phyloP scores from a whole-genome alignment of 106 monocot genomes.

The Apostasia shenzhenica region DNA sequence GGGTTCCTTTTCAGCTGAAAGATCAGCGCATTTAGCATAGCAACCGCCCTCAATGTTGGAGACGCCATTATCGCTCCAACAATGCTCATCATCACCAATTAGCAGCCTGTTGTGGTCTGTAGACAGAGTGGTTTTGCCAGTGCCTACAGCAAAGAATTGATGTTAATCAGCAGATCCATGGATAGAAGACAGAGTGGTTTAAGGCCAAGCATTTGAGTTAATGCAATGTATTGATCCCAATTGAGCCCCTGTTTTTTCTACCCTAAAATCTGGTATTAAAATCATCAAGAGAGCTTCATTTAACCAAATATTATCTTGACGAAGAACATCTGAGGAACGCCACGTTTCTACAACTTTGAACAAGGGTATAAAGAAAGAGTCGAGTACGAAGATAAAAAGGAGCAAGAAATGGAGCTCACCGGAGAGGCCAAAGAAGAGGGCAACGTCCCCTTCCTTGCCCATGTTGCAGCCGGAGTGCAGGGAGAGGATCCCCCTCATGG shows the following conservation, averaged over 20 bases:
- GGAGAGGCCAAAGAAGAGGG: conserved; percentile 96
- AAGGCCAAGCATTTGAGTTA: neutral
- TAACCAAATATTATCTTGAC: no score
- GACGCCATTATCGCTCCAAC: conserved; percentile 89
- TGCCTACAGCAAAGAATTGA: conserved; percentile 28
- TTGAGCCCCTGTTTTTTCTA: no score
- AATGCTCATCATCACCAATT: conserved; percentile 93
- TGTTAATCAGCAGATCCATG: neutral
- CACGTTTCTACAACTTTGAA: no score
- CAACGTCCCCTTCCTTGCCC: conserved; percentile 87
- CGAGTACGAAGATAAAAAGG: neutral
- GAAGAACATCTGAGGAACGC: neutral
- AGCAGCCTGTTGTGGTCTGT: conserved; percentile 87
- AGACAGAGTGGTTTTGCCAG: conserved; percentile 91
- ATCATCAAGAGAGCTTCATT: no score
- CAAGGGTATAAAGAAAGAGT: neutral
- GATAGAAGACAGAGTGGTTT: neutral
- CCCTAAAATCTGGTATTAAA: conserved; percentile 1
- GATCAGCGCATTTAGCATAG: conserved; percentile 86
- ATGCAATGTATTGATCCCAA: neutral
- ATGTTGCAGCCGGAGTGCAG: conserved; percentile 95
- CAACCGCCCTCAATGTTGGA: conserved; percentile 99
- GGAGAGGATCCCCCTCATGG: conserved; percentile 72
- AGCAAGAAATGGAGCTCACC: conserved; percentile 32
- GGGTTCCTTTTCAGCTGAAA: conserved; percentile 79